A percentile compares a stretch with the other conserved stretches of the same genome.
phyloP scores from a whole-genome alignment of 164 flowering plant species.

The Dillenia turbinata region DNA sequence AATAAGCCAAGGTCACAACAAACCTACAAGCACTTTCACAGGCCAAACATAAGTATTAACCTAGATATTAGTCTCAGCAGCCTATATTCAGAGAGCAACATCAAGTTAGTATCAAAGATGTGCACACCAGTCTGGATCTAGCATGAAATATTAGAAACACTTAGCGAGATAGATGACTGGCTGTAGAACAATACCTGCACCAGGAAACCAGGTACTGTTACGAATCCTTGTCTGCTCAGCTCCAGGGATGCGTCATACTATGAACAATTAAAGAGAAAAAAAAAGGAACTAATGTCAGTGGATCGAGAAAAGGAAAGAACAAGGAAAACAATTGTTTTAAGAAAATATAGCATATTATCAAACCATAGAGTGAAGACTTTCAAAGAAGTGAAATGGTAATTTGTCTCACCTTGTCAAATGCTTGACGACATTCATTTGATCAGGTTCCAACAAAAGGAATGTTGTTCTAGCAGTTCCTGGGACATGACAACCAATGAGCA shows the following conservation, averaged over 20 bases:
- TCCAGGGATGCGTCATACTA: conserved; percentile 83
- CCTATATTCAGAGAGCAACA: no score
- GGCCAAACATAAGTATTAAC: no score
- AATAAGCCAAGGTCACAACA: no score
- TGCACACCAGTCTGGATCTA: no score
- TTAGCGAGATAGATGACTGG: neutral
- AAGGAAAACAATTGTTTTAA: conserved; percentile 1
- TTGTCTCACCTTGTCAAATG: conserved; percentile 78
- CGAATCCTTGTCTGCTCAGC: conserved; percentile 62
- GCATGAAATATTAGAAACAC: no score
- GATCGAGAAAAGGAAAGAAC: neutral
- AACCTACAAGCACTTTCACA: no score
- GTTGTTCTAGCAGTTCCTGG: conserved; percentile 73
- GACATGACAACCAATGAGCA: conserved; percentile 9
- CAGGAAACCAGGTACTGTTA: conserved; percentile 61
- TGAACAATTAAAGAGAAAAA: conserved; percentile 8
- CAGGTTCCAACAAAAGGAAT: conserved; percentile 86
- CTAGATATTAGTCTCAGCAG: no score
- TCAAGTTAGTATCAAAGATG: no score
- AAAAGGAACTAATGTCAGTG: neutral
- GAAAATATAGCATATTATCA: neutral
- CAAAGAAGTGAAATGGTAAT: neutral
- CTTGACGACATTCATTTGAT: conserved; percentile 63
- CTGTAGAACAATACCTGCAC: conserved; percentile 46
- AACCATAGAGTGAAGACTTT: neutral